phyloP scores from a whole-genome alignment of 2,329 filamentous ascomycete species.

The Epichloe uncinata region DNA sequence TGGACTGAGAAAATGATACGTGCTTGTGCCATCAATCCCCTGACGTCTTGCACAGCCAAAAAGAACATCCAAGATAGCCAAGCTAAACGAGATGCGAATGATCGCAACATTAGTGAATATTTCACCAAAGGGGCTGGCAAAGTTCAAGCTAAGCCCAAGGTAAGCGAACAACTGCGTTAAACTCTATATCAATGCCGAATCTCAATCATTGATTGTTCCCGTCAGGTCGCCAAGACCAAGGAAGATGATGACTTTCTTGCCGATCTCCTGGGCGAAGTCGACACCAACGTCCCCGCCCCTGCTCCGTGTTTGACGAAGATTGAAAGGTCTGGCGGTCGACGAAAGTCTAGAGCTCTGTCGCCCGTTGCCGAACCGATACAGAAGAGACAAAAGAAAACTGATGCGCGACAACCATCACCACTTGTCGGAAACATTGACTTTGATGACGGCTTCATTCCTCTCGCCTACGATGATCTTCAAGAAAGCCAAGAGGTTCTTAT shows the following conservation, averaged over 20 bases:
- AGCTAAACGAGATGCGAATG: slow-evolving; percentile 72
- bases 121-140: slow-evolving; percentile 65
- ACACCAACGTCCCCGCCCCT: slow-evolving; percentile 50
- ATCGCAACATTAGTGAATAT: slow-evolving; percentile 87
- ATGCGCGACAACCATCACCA: slow-evolving; percentile 34
- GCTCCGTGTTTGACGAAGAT: slow-evolving; percentile 45
- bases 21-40: neutral
- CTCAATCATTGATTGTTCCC: slow-evolving; percentile 1
- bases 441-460: slow-evolving; percentile 42
- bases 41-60: slow-evolving; percentile 45
- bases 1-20: slow-evolving; percentile 1
- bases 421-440: slow-evolving; percentile 30
- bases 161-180: slow-evolving; percentile 21
- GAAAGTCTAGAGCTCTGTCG: slow-evolving; percentile 69
- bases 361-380: slow-evolving; percentile 45
- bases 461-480: slow-evolving; percentile 52
- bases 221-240: slow-evolving; percentile 60
- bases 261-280: slow-evolving; percentile 74
- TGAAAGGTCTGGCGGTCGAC: slow-evolving; percentile 61
- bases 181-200: neutral
- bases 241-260: slow-evolving; percentile 83
- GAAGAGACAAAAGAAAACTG: slow-evolving; percentile 45
- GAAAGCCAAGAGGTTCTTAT: slow-evolving; percentile 46
- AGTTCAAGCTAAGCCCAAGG: slow-evolving; percentile 67
- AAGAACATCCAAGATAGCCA: slow-evolving; percentile 79